Evolutionary conservation across 768 basidiomycete species (phyloP), one percentile per base, ranked within the genome.

Genomic region (Termitomyces bulborhizus): DNA sequence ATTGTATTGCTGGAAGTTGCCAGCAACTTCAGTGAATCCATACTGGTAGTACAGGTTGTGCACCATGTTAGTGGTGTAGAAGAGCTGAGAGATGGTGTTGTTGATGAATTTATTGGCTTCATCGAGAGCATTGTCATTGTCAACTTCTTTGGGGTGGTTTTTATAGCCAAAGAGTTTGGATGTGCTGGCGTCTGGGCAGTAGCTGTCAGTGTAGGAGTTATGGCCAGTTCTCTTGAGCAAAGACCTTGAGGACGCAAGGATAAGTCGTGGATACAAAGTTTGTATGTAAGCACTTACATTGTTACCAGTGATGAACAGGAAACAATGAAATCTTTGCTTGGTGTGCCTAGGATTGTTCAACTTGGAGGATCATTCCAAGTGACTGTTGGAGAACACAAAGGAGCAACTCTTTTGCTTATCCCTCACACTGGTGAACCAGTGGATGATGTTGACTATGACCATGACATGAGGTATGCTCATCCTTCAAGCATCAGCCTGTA

Each of bases 1-100:
- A 82, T 98, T 98, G 79, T 91, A 82, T 64, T 94, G 92, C 71
- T 99, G 96, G 87, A 98, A 99, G 79, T 99, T 98, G 15, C 95
- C 95, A 1, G 89, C 73, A 7, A 77, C 76, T 69, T 98, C 95
- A 65, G 90, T 89, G 70, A 99, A 99, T n/a, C 96, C 96, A 58
- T 93, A 90, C 44, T 87, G 80, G 68, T 93, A 93, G 74, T 82
- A 90, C 49, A 92, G 72, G 68, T 93, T 91, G 63, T 93, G 91
- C 5, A 86, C 77, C 75, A 88, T 68, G 72, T 93, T 93, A 62
- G 74, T 73, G 31, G 90, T 92, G 71, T 92, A 93, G 77, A 95
- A 98, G 29, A 96, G 76, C 68, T 96, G 93, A 0, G 95, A 80
- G 48, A 97, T 72, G 8, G 93, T 90, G 3, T 84, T 73, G 69